Conservation (phyloP, 2,329 filamentous ascomycete species). For the Fusarium sp. region DNA sequence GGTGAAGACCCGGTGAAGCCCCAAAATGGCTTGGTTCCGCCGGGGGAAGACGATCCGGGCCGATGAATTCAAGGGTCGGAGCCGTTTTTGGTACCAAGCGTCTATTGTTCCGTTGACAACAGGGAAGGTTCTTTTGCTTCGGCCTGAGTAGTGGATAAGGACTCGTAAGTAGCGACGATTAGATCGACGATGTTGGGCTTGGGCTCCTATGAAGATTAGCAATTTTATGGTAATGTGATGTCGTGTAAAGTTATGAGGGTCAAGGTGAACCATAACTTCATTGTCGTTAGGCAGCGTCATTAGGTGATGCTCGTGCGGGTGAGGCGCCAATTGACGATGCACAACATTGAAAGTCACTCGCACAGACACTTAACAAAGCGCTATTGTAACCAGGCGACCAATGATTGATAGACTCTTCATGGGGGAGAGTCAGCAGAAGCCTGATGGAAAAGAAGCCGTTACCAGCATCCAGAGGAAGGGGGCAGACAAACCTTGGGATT, state of each 20-base stretch:
- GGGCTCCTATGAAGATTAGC: not conserved
- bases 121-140: slow-evolving; percentile 37
- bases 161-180: slow-evolving; percentile 1
- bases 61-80: slow-evolving; percentile 44
- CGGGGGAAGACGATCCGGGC: slow-evolving; percentile 48
- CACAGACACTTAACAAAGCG: slow-evolving; percentile 38
- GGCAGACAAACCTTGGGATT: slow-evolving; percentile 2
- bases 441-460: slow-evolving; percentile 34
- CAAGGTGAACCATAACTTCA: not conserved
- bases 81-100: slow-evolving; percentile 44
- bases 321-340: slow-evolving; percentile 40
- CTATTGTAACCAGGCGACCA: slow-evolving; percentile 22
- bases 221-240: not conserved
- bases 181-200: slow-evolving; percentile 31
- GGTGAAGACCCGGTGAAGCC: slow-evolving; percentile 24
- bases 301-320: slow-evolving; percentile 34
- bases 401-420: slow-evolving; percentile 5
- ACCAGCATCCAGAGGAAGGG: slow-evolving; percentile 7
- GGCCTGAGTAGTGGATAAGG: slow-evolving; percentile 31
- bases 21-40: slow-evolving; percentile 37
- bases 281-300: slow-evolving; percentile 11
- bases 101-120: slow-evolving; percentile 33
- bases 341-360: slow-evolving; percentile 37
- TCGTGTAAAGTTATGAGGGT: not conserved
- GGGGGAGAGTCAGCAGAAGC: slow-evolving; percentile 32